These are phyloP conservation scores for Kwoniella shandongensis DNA, from an alignment of 768 basidiomycete species.

Conservation along the genomic window DNA sequence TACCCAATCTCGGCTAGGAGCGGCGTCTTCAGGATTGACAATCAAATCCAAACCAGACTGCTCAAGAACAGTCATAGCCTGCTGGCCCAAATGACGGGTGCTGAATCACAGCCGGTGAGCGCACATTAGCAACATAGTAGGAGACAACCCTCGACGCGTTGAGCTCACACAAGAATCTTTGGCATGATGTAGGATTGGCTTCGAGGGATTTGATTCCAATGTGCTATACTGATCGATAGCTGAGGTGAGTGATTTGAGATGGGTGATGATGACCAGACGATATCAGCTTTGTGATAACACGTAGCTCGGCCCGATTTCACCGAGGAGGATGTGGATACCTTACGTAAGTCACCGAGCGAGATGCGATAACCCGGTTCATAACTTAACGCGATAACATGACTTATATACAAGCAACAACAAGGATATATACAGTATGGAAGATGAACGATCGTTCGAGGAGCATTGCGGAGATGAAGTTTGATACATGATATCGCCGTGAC, in stretches of 20 bases:
- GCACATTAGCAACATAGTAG: too few relatives aligned
- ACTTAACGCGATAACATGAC: too few relatives aligned
- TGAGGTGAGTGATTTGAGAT: too few relatives aligned
- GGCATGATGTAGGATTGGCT: constrained; percentile 9
- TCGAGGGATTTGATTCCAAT: too few relatives aligned
- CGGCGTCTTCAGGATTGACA: constrained; percentile 57
- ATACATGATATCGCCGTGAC: too few relatives aligned
- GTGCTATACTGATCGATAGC: too few relatives aligned
- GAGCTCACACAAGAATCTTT: constrained; percentile 25
- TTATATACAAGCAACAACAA: constrained; percentile 22
- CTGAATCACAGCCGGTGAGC: constrained; percentile 12
- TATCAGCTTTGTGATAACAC: too few relatives aligned
- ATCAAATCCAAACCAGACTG: constrained; percentile 54
- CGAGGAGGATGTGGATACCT: too few relatives aligned
- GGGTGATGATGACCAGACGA: too few relatives aligned
- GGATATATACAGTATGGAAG: neutral
- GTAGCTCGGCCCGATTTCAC: too few relatives aligned
- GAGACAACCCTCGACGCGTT: neutral
- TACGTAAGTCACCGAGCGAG: too few relatives aligned
- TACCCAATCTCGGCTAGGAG: constrained; percentile 23
- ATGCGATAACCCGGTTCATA: too few relatives aligned
- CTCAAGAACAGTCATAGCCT: constrained; percentile 41
- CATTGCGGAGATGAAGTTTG: neutral
- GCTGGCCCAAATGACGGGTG: constrained; percentile 41
- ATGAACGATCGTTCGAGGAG: neutral